phyloP scores from a whole-genome alignment of 148 eudicot species.

The Limonium bicolor region DNA sequence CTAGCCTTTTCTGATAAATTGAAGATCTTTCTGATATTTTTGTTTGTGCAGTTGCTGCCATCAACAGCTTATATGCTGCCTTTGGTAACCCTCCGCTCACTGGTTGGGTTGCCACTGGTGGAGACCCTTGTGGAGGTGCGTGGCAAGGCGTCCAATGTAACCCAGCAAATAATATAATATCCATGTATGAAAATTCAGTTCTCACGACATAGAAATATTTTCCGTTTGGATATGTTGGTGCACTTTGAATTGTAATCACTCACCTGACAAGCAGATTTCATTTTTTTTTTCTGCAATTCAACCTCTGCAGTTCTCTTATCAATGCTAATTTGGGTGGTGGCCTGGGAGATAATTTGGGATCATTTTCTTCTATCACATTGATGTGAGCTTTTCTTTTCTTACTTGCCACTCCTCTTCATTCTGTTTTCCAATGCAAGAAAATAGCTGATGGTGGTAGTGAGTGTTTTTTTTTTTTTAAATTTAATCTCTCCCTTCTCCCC shows the following conservation, averaged over 20 bases:
- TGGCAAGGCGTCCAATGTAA: slow-evolving; percentile 91
- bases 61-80: slow-evolving; percentile 56
- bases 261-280: not conserved
- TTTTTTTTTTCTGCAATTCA: not conserved
- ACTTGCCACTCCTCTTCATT: slow-evolving; percentile 2
- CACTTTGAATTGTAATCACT: not conserved
- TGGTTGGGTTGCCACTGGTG: slow-evolving; percentile 63
- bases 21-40: slow-evolving; percentile 4
- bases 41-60: slow-evolving; percentile 59
- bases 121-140: slow-evolving; percentile 69
- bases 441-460: not conserved
- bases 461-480: too few relatives aligned
- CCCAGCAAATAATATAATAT: slow-evolving; percentile 25
- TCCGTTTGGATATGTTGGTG: too few relatives aligned
- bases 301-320: slow-evolving; percentile 10
- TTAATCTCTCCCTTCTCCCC: too few relatives aligned
- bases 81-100: slow-evolving; percentile 70
- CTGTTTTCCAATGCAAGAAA: not conserved
- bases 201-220: too few relatives aligned
- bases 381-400: slow-evolving; percentile 32
- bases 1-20: not conserved
- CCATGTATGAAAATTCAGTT: slow-evolving; percentile 37
- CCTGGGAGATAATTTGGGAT: slow-evolving; percentile 58
- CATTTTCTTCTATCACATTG: slow-evolving; percentile 46
- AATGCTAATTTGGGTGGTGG: slow-evolving; percentile 67